Base-by-base conservation (phyloP, 2,329 filamentous ascomycete species). In the Thelonectria olida region DNA sequence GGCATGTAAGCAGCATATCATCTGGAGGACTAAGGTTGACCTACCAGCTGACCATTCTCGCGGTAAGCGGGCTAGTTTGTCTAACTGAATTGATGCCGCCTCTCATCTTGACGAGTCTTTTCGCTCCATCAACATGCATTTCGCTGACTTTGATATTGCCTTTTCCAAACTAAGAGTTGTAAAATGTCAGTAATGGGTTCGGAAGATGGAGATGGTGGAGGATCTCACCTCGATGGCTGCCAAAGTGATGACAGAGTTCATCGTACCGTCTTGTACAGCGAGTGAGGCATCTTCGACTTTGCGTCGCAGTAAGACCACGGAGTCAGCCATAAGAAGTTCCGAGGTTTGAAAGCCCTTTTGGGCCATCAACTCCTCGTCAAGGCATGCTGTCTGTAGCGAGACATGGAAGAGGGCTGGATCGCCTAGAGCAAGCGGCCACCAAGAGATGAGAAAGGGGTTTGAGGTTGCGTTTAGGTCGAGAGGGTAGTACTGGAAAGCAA, bases 401-500 rank as follows among this genome's bases (percentile, higher is more conserved):
- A 88, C 84, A 64, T 88, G 84, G 54, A 88, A 88, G 1, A 88
- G 66, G 5, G 84, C 84, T 0, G 85, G 83, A 56, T 88, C 85
- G 0, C 77, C 80, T 0, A 88, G 76, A 1, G 85, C 84, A 1
- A 84, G 75, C 0, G 85, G 85, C 85, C 85, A 88, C 85, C 85
- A 88, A 0, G 84, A 86, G 7, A 86, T 74, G 17, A 88, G 74
- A 61, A 88, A 88, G 0, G 85, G 85, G 64, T 88, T 88, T 7
- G 85, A 84, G 0, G 72, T 72, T n/a, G 78, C 67, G 61, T 77
- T 80, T 7, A 85, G 74, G 52, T 88, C 85, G 19, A 87, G 75
- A 1, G 85, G 85, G 65, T 88, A 88, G 66, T 87, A 88, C 63
- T 87, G 82, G 51, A 88, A 88, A 0, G 85, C 84, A 47, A 88